Evolutionary conservation across 129 eudicot species (phyloP).

Genomic region (Cynara cardunculus): DNA sequence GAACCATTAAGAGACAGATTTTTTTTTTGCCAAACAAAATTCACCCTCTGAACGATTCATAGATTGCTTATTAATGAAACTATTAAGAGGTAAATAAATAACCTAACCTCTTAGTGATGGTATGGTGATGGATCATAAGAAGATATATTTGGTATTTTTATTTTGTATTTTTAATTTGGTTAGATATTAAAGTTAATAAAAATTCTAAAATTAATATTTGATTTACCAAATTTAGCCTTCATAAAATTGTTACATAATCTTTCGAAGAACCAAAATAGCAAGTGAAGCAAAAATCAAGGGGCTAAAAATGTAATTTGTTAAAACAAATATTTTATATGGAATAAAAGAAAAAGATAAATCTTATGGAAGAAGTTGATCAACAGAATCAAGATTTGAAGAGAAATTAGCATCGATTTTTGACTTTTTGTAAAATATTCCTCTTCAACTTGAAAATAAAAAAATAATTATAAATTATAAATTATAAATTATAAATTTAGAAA

Average conservation of each 20-base stretch:
- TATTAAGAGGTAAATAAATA: too few species aligned
- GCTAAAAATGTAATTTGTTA: background rate
- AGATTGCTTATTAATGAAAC: too few species aligned
- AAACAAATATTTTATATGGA: background rate
- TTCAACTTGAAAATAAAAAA: constrained; percentile 7
- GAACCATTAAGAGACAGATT: too few species aligned
- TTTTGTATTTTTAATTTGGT: background rate
- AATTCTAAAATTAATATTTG: too few species aligned
- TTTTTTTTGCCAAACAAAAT: too few species aligned
- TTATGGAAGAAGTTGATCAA: constrained; percentile 20
- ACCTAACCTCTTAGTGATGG: too few species aligned
- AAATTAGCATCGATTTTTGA: constrained; percentile 6
- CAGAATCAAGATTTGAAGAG: background rate
- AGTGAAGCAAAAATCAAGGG: background rate
- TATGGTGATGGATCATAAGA: background rate
- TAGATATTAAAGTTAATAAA: too few species aligned
- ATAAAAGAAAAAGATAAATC: background rate
- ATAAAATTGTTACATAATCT: background rate
- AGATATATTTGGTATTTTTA: background rate
- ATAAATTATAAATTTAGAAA: background rate
- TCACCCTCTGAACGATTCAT: too few species aligned
- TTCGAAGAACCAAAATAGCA: background rate
- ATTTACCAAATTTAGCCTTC: too few species aligned
- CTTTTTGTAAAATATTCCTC: constrained; percentile 12
- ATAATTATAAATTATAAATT: background rate